Base-by-base conservation (phyloP, 768 basidiomycete genomes). In the Suillus subalutaceus region DNA sequence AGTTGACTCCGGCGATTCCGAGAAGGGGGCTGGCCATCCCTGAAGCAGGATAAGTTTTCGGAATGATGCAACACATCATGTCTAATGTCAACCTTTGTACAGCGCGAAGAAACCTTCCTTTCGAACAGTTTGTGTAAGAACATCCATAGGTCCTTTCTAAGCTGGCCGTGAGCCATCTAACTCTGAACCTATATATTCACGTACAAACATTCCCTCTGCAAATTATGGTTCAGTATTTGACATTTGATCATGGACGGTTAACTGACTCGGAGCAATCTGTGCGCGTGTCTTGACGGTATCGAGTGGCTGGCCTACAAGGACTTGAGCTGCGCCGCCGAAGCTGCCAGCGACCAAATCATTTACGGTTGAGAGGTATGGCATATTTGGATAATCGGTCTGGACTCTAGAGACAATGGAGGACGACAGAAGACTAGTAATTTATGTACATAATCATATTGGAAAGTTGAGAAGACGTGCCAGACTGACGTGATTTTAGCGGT, bases 1-100 rank as follows among this genome's bases (percentile, higher is more conserved):
- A 97, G 79, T 98, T 99, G 72, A 99, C 97, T 10, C 93, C 96
- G 2, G 96, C 94, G 35, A 99, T 91, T 20, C 97, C 97, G 53
- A 97, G 65, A 10, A 99, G 83, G 0, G 97, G 97, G 63, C 92
- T 94, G 1, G 89, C 84, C 94, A 96, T 96, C 44, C 95, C 94
- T 94, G 65, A 20, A n/a, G 23, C 23, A 32, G 43, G 35, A 18
- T 23, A n/a, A n/a, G 44, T 12, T 44, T 38, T 44, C 9, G 3
- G 46, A 20, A 44, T 35, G 10, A 41, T 3, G 52, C 23, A n/a
- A 53, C 37, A n/a, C 26, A 37, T 64, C 6, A 65, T 43, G 32
- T 9, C 63, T 18, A 18, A 23, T 30, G 68, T 78, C 40, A 16
- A 93, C 96, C 97, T 83, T 98, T 98, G 81, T 97, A 99, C 53